Percentiles rank a stretch among this genome's conserved stretches.
phyloP scores from a whole-genome alignment of 2,329 filamentous ascomycete genomes.

The Colletotrichum noveboracense region DNA sequence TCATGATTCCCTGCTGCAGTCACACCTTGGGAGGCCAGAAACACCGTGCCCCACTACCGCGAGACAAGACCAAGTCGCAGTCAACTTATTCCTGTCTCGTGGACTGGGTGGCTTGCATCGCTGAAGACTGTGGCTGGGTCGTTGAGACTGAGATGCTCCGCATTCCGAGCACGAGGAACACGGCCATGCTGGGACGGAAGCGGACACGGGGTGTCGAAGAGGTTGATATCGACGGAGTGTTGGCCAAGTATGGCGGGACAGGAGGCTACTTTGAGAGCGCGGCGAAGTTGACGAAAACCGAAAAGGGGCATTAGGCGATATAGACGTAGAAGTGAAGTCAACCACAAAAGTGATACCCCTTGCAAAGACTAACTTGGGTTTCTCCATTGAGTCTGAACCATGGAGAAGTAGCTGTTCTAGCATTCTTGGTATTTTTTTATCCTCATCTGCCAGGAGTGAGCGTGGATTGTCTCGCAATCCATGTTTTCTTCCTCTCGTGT shows the following conservation, averaged over 20 bases:
- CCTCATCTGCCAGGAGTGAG: background rate
- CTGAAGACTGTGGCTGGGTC: slow-evolving; percentile 73
- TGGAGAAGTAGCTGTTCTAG: background rate
- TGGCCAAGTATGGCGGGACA: slow-evolving; percentile 59
- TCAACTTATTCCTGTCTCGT: slow-evolving; percentile 87
- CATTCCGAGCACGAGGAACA: slow-evolving; percentile 92
- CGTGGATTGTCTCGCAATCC: background rate
- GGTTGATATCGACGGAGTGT: slow-evolving; percentile 47
- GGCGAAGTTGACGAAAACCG: slow-evolving; percentile 61
- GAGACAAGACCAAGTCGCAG: slow-evolving; percentile 51
- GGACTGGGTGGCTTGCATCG: slow-evolving; percentile 75
- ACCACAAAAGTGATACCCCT: background rate
- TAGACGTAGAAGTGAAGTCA: background rate
- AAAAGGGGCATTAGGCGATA: slow-evolving; percentile 39
- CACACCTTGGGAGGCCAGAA: slow-evolving; percentile 79
- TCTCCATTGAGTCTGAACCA: background rate
- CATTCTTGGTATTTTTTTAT: background rate
- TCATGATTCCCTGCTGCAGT: slow-evolving; percentile 95
- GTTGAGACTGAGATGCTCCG: slow-evolving; percentile 85
- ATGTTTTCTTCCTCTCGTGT: background rate
- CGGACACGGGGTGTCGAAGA: slow-evolving; percentile 32
- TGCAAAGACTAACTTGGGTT: background rate
- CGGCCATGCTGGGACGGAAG: slow-evolving; percentile 75
- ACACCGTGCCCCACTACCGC: slow-evolving; percentile 70
- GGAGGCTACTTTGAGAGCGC: slow-evolving; percentile 66